Evolutionary conservation across 192 early-diverging fungal species (phyloP).

Genomic region (Chytriomyces sp.): DNA sequence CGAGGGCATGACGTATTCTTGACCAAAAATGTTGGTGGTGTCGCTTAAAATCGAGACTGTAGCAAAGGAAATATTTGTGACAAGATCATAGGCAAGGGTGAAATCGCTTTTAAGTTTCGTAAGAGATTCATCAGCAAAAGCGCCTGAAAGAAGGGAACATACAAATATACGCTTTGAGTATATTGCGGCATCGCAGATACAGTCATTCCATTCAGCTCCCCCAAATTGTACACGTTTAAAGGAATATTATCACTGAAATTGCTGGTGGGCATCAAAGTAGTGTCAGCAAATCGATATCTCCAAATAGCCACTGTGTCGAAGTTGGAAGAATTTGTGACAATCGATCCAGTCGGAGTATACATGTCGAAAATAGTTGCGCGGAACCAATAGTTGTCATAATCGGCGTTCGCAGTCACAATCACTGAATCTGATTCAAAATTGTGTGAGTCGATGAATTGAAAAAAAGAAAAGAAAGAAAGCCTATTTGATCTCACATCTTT

Average conservation of each 20-base stretch:
- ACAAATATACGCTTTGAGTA: background rate
- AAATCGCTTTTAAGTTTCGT: background rate
- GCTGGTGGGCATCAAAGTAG: no score
- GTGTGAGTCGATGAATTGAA: background rate
- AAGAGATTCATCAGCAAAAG: no score
- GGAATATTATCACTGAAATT: background rate
- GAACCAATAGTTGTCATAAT: constrained; percentile 13
- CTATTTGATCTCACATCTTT: constrained; percentile 16
- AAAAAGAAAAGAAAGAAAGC: background rate
- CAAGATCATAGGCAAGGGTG: constrained; percentile 1
- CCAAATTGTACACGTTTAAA: constrained; percentile 10
- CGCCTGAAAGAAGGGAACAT: background rate
- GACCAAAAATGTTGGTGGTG: constrained; percentile 7
- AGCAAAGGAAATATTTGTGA: background rate
- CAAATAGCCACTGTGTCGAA: no score
- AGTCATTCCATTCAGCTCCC: constrained; percentile 24
- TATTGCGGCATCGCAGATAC: background rate
- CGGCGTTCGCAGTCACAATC: background rate
- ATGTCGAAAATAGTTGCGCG: constrained; percentile 24
- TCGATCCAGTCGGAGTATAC: constrained; percentile 14
- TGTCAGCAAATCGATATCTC: no score
- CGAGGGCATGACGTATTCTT: background rate
- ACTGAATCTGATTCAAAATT: background rate
- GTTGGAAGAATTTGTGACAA: background rate
- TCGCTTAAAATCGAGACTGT: background rate